These are phyloP conservation scores for Avicennia marina DNA, from an alignment of 257 asterid species.

Conservation along the genomic window DNA sequence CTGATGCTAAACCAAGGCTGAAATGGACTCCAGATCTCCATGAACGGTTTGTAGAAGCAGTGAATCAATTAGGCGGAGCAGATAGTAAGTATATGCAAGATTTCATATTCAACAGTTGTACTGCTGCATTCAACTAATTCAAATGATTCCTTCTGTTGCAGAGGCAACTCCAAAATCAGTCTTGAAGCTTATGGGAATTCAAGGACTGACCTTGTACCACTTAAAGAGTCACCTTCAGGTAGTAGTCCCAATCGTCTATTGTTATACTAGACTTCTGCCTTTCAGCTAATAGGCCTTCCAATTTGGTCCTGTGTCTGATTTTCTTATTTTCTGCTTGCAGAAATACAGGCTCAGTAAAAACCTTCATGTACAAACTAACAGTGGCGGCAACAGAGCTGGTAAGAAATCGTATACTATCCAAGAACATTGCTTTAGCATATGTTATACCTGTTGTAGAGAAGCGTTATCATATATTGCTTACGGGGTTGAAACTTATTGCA, in stretches of 20 bases:
- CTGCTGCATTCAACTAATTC: conserved; percentile 11
- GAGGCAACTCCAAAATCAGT: conserved; percentile 99
- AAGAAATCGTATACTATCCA: conserved; percentile 6
- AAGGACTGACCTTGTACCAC: conserved; percentile 84
- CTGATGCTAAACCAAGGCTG: conserved; percentile 89
- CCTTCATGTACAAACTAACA: conserved; percentile 62
- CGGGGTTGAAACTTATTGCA: conserved; percentile 28
- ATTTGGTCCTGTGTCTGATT: not conserved
- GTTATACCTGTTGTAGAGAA: not conserved
- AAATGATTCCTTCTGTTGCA: conserved; percentile 35
- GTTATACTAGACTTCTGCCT: not conserved
- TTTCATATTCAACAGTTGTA: not conserved
- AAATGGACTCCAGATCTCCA: conserved; percentile 88
- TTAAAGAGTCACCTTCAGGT: conserved; percentile 98
- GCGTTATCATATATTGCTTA: conserved; percentile 11
- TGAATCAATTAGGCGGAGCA: conserved; percentile 88
- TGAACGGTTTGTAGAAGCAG: conserved; percentile 79
- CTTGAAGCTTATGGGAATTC: conserved; percentile 93
- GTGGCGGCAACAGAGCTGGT: conserved; percentile 57
- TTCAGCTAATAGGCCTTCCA: not conserved
- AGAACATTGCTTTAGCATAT: not conserved
- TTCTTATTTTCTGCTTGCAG: conserved; percentile 34
- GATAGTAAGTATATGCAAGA: conserved; percentile 58
- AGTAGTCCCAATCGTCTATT: not conserved
- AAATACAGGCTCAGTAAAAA: conserved; percentile 86